Conservation (phyloP, 2,329 filamentous ascomycete genomes). For the Malbranchea zuffiana region DNA sequence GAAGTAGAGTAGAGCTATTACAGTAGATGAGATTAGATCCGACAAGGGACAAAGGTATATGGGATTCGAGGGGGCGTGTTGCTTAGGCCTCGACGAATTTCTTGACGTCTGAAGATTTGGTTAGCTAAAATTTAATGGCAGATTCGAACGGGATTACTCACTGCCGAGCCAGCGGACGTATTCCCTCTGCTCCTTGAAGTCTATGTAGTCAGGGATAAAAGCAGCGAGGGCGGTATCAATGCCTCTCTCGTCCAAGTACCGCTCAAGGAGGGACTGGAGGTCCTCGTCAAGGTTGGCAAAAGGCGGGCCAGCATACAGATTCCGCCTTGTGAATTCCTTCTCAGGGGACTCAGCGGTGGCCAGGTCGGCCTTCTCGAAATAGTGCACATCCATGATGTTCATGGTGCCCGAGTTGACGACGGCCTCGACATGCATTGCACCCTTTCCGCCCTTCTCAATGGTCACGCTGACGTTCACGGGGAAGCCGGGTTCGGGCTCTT, state of each 20-base stretch:
- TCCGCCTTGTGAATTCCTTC: slow-evolving; percentile 62
- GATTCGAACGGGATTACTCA: slow-evolving; percentile 28
- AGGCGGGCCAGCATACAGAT: slow-evolving; percentile 78
- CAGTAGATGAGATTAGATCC: background rate
- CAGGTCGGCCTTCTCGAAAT: slow-evolving; percentile 66
- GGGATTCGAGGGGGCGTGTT: background rate
- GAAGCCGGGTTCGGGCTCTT: slow-evolving; percentile 48
- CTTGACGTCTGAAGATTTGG: slow-evolving; percentile 55
- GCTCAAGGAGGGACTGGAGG: slow-evolving; percentile 81
- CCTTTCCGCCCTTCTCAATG: slow-evolving; percentile 75
- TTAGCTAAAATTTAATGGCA: slow-evolving; percentile 2
- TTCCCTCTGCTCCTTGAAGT: slow-evolving; percentile 97
- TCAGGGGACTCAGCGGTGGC: slow-evolving; percentile 68
- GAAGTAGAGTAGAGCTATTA: slow-evolving; percentile 3
- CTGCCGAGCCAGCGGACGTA: slow-evolving; percentile 80
- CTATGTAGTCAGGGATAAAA: slow-evolving; percentile 92
- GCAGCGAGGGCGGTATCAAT: slow-evolving; percentile 76
- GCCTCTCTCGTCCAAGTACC: slow-evolving; percentile 88
- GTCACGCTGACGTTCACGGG: slow-evolving; percentile 77
- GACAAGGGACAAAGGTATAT: slow-evolving; percentile 1
- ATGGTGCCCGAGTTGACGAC: slow-evolving; percentile 76
- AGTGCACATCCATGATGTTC: slow-evolving; percentile 81
- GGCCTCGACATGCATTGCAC: slow-evolving; percentile 77
- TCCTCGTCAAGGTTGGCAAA: slow-evolving; percentile 95
- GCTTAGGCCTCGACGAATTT: slow-evolving; percentile 62